Conservation (phyloP, 345 rosid species). For the Carallia pectinifolia region DNA sequence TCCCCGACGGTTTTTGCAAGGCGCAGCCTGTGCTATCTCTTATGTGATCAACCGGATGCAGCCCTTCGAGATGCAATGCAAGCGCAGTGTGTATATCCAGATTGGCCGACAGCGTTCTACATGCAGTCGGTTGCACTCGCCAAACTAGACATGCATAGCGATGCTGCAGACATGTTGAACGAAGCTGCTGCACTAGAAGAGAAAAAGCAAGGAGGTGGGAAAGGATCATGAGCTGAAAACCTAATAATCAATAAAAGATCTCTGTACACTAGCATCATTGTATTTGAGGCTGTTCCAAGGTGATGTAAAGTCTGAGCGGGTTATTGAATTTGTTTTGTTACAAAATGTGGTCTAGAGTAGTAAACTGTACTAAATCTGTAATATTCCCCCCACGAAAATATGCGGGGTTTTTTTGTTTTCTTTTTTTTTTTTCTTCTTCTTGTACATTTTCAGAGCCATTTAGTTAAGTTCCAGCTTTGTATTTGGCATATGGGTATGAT, state of each 20-base stretch:
- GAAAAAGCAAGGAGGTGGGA: slow-evolving; percentile 72
- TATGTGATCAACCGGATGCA: slow-evolving; percentile 82
- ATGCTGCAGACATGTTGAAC: slow-evolving; percentile 90
- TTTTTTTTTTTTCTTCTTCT: too few species aligned
- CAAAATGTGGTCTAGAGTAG: slow-evolving; percentile 6
- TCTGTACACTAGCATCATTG: slow-evolving; percentile 6
- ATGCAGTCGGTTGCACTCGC: slow-evolving; percentile 98
- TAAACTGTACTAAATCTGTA: slow-evolving; percentile 16
- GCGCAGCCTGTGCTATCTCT: slow-evolving; percentile 83
- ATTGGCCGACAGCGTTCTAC: slow-evolving; percentile 94
- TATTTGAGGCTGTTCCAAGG: slow-evolving; percentile 34
- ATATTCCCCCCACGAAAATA: neutral
- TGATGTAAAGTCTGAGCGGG: slow-evolving; percentile 38
- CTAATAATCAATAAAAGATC: neutral
- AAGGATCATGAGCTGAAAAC: slow-evolving; percentile 39
- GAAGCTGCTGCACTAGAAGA: slow-evolving; percentile 87
- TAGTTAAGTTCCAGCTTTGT: too few species aligned
- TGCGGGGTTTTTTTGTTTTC: neutral
- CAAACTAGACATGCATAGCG: slow-evolving; percentile 90
- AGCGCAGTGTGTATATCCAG: slow-evolving; percentile 78
- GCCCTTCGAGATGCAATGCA: slow-evolving; percentile 98
- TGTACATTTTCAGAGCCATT: neutral
- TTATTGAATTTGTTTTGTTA: slow-evolving; percentile 18
- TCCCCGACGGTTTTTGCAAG: slow-evolving; percentile 92
- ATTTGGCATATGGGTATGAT: too few species aligned